Conservation (phyloP, 2,329 filamentous ascomycete species). For the Xylaria polymorpha region DNA sequence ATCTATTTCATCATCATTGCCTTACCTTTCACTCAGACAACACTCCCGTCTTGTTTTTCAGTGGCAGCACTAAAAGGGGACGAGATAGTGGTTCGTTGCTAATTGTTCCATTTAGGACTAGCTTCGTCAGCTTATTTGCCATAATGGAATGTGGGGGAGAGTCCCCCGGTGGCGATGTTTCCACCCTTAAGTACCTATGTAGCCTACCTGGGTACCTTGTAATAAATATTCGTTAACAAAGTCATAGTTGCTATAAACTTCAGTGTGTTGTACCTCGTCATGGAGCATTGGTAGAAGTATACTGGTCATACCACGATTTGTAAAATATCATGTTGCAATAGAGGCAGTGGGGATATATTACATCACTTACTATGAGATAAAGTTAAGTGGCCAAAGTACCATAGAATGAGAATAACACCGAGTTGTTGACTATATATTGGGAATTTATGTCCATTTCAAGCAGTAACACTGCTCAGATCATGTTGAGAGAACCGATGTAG, state of each 20-base stretch:
- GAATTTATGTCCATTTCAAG: not conserved
- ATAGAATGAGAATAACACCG: not conserved
- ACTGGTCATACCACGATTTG: not conserved
- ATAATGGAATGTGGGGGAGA: not conserved
- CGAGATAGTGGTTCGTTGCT: not conserved
- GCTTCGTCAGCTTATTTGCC: not conserved
- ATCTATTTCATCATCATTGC: not conserved
- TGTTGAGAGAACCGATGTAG: not conserved
- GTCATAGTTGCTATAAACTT: not conserved
- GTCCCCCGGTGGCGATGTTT: not conserved
- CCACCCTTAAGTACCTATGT: not conserved
- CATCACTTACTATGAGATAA: constrained; percentile 6
- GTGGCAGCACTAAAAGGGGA: not conserved
- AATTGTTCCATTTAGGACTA: constrained; percentile 16
- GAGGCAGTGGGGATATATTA: not conserved
- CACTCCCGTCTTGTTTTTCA: not conserved
- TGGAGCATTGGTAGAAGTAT: not conserved
- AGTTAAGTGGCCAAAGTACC: not conserved
- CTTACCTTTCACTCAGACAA: not conserved
- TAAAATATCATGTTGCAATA: not conserved
- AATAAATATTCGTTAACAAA: not conserved
- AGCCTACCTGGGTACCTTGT: not conserved
- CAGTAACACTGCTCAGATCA: not conserved
- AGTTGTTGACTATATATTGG: not conserved
- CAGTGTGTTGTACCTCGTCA: not conserved